Conservation (phyloP, 768 basidiomycete species). For the Agrocybe praecox region DNA sequence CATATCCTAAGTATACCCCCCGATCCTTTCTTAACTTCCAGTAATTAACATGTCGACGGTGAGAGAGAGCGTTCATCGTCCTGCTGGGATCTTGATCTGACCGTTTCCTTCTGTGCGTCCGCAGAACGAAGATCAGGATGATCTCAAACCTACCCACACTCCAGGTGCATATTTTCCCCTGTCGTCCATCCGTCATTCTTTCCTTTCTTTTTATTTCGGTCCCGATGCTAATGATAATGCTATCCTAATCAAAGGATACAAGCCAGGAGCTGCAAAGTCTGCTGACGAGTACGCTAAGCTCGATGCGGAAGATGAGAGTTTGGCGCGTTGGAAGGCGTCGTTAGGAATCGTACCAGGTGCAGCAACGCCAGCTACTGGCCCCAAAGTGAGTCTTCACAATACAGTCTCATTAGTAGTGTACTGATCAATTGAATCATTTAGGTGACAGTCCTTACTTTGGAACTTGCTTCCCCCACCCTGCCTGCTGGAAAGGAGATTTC, state of each 20-base stretch:
- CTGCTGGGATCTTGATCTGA: neutral
- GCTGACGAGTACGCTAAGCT: conserved; percentile 84
- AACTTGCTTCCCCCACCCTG: conserved; percentile 78
- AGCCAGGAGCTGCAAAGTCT: conserved; percentile 65
- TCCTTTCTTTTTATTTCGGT: neutral
- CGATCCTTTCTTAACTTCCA: conserved; percentile 10
- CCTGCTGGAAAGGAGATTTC: conserved; percentile 58
- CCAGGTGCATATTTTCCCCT: conserved; percentile 49
- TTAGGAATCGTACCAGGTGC: conserved; percentile 76
- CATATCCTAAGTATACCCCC: conserved; percentile 8
- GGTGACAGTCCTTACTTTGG: conserved; percentile 76
- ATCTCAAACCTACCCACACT: conserved; percentile 67
- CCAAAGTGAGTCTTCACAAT: conserved; percentile 54
- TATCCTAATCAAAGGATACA: conserved; percentile 61
- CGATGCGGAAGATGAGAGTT: conserved; percentile 90
- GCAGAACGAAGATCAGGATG: conserved; percentile 67
- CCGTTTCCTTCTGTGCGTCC: conserved; percentile 9
- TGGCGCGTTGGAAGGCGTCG: conserved; percentile 95
- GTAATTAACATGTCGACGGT: conserved; percentile 53
- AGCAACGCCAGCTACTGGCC: conserved; percentile 42
- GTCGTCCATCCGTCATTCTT: neutral
- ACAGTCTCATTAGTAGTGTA: conserved; percentile 7
- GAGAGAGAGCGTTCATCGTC: conserved; percentile 21
- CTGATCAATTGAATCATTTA: conserved; percentile 23
- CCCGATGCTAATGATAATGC: conserved; percentile 6